These are phyloP conservation scores for Escallonia herrerae DNA, from an alignment of 129 eudicot species.

Conservation along the genomic window DNA sequence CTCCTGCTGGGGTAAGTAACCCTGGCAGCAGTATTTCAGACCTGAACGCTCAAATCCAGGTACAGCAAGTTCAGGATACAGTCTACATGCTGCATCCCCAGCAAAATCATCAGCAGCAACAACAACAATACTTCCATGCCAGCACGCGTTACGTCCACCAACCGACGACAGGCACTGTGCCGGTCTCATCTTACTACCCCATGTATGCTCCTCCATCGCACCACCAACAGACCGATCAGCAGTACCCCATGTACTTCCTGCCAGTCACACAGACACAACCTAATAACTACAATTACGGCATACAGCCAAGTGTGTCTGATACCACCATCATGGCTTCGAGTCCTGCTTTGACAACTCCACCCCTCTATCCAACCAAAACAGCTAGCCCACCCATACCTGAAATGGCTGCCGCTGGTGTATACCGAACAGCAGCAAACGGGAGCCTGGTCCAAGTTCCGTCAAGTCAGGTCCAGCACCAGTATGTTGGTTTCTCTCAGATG, in stretches of 20 bases:
- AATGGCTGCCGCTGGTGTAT: slow-evolving; percentile 17
- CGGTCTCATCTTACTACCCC: slow-evolving; percentile 51
- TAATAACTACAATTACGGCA: slow-evolving; percentile 13
- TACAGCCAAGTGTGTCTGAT: slow-evolving; percentile 31
- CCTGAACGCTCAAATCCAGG: slow-evolving; percentile 25
- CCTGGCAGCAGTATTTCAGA: slow-evolving; percentile 18
- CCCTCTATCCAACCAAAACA: slow-evolving; percentile 25
- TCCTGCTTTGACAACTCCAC: slow-evolving; percentile 14
- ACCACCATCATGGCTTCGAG: slow-evolving; percentile 14
- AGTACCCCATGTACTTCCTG: slow-evolving; percentile 42
- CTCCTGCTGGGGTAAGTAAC: slow-evolving; percentile 23
- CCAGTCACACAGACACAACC: slow-evolving; percentile 42
- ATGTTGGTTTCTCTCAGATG: slow-evolving; percentile 35
- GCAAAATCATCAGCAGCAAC: slow-evolving; percentile 27
- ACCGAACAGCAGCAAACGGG: slow-evolving; percentile 13
- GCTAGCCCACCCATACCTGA: slow-evolving; percentile 33
- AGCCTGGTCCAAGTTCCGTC: slow-evolving; percentile 35
- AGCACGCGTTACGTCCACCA: slow-evolving; percentile 56
- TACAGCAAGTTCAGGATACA: slow-evolving; percentile 39
- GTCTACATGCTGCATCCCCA: slow-evolving; percentile 18
- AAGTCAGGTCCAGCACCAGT: slow-evolving; percentile 52
- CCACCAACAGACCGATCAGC: slow-evolving; percentile 51
- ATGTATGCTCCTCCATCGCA: slow-evolving; percentile 40
- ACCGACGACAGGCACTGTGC: slow-evolving; percentile 27
- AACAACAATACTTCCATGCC: slow-evolving; percentile 35